phyloP scores from a whole-genome alignment of 2,329 filamentous ascomycete species.

The Chaetomium strumarium region DNA sequence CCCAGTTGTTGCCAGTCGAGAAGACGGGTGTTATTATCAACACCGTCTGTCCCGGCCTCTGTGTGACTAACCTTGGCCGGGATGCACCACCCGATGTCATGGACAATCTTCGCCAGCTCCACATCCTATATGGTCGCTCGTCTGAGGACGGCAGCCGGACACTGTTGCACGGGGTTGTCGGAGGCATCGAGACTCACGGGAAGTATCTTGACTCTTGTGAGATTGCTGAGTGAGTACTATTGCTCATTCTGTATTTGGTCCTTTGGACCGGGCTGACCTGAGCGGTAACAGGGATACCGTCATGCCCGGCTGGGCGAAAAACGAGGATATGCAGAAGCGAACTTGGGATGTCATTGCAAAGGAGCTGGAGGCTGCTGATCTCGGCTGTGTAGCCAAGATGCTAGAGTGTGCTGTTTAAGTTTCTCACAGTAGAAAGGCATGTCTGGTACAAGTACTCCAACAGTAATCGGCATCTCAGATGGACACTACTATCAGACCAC shows the following conservation, averaged over 20 bases:
- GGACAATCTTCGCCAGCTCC: constrained; percentile 5
- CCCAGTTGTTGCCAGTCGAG: constrained; percentile 23
- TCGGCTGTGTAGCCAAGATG: constrained; percentile 25
- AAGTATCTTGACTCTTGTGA: constrained; percentile 31
- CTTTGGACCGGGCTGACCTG: neutral
- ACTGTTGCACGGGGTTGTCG: constrained; percentile 28
- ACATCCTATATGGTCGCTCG: constrained; percentile 33
- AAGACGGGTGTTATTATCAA: constrained; percentile 30
- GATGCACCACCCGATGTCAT: neutral
- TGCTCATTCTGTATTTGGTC: neutral
- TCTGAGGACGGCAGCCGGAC: constrained; percentile 40
- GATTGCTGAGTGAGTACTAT: constrained; percentile 24
- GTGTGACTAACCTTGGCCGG: constrained; percentile 13
- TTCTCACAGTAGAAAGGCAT: no score
- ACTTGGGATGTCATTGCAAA: constrained; percentile 27
- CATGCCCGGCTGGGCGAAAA: constrained; percentile 25
- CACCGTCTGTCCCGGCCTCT: constrained; percentile 28
- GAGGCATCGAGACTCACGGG: constrained; percentile 30
- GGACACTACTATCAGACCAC: no score
- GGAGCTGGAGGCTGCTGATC: constrained; percentile 27
- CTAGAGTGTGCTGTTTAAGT: neutral
- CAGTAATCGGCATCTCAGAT: no score
- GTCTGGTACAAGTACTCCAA: no score
- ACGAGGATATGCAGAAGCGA: constrained; percentile 21
- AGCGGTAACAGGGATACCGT: neutral